Conservation (phyloP, 352 stramenopile species). For the Globisporangium mamillatum region DNA sequence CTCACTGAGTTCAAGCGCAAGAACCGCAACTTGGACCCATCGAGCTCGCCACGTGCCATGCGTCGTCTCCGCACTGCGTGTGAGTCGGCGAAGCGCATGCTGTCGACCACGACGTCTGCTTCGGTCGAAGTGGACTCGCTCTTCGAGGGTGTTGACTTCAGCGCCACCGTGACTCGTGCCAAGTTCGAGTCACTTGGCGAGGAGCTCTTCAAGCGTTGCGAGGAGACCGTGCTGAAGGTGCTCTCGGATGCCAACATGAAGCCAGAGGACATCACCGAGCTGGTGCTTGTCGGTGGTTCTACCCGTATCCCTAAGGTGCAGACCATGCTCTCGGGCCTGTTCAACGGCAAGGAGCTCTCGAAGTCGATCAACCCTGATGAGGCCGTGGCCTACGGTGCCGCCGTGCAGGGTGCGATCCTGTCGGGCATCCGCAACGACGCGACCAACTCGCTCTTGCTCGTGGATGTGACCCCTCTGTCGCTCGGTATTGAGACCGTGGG, state of each 20-base stretch:
- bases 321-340: conserved; percentile 97
- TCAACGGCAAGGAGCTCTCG: conserved; percentile 95
- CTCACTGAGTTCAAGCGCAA: conserved; percentile 88
- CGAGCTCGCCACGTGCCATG: conserved; percentile 73
- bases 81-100: conserved; percentile 90
- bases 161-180: conserved; percentile 88
- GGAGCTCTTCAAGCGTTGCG: conserved; percentile 89
- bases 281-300: conserved; percentile 99
- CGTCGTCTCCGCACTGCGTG: conserved; percentile 89
- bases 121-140: conserved; percentile 92
- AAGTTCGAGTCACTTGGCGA: conserved; percentile 89
- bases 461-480: conserved; percentile 89
- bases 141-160: conserved; percentile 93
- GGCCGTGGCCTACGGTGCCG: conserved; percentile 97
- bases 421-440: conserved; percentile 59
- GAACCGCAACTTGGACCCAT: conserved; percentile 75
- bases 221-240: conserved; percentile 67
- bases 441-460: conserved; percentile 83
- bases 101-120: conserved; percentile 85
- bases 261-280: conserved; percentile 97
- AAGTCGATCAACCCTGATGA: conserved; percentile 95
- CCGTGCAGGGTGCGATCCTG: conserved; percentile 90
- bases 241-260: conserved; percentile 92
- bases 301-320: conserved; percentile 98
- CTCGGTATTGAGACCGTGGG: conserved; percentile 88